Evolutionary conservation across 2,329 filamentous ascomycete genomes (phyloP).

Genomic region (Alternaria sp.): DNA sequence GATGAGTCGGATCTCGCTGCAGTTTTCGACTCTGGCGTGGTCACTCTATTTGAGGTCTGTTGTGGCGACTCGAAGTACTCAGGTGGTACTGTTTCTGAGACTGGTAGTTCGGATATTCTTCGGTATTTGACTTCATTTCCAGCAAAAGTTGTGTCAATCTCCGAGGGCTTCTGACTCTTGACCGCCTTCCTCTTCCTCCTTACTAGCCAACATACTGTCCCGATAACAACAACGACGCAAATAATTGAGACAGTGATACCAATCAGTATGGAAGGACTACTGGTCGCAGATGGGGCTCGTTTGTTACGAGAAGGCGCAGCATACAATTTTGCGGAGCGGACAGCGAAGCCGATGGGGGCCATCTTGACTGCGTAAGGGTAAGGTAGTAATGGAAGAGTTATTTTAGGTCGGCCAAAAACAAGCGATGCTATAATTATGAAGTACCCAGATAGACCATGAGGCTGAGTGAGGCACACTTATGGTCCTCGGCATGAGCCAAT

Average conservation of each 20-base stretch:
- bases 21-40: no score
- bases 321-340: neutral
- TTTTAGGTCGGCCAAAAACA: neutral
- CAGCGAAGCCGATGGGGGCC: neutral
- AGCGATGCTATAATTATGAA: neutral
- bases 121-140: neutral
- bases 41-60: no score
- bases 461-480: constrained; percentile 13
- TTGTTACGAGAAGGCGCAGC: constrained; percentile 1
- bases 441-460: neutral
- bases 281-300: neutral
- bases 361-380: neutral
- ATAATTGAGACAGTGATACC: neutral
- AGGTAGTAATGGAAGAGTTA: neutral
- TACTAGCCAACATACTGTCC: neutral
- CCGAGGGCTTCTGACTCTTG: no score
- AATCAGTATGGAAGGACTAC: neutral
- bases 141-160: constrained; percentile 7
- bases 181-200: neutral
- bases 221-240: neutral
- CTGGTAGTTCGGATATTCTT: no score
- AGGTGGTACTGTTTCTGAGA: no score
- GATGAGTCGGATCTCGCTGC: no score
- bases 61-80: no score
- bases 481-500: neutral